Evolutionary conservation across 2,329 filamentous ascomycete species (phyloP).

Genomic region (Penicillium sp.): DNA sequence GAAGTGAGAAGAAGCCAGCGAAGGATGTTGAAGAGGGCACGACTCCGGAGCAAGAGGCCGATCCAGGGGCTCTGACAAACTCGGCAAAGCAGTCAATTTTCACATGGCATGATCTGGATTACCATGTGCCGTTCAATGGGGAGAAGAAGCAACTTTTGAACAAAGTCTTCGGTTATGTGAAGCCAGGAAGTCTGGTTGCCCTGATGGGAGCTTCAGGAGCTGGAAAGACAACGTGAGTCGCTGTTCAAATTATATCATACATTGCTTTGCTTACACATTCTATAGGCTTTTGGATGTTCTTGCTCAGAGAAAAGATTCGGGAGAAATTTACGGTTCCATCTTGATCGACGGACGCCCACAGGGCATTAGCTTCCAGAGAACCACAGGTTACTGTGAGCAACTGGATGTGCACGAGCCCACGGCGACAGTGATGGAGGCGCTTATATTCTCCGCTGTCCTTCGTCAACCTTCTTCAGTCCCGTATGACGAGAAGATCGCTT

Average conservation of each 20-base stretch:
- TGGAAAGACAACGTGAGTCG: slow-evolving; percentile 45
- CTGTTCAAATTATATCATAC: background rate
- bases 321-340: slow-evolving; percentile 44
- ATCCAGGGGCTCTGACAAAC: slow-evolving; percentile 34
- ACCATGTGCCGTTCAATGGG: slow-evolving; percentile 55
- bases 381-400: slow-evolving; percentile 59
- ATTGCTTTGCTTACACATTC: background rate
- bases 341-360: slow-evolving; percentile 46
- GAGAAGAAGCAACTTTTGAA: slow-evolving; percentile 54
- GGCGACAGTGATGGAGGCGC: slow-evolving; percentile 64
- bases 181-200: slow-evolving; percentile 73
- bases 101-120: slow-evolving; percentile 82
- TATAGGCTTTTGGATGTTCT: slow-evolving; percentile 45
- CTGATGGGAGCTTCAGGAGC: slow-evolving; percentile 84
- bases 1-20: slow-evolving; percentile 25
- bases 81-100: slow-evolving; percentile 69
- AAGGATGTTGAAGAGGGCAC: background rate
- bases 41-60: background rate
- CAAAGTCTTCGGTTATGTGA: slow-evolving; percentile 69
- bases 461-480: slow-evolving; percentile 59
- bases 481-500: slow-evolving; percentile 61
- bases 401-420: slow-evolving; percentile 66
- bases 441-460: slow-evolving; percentile 64
- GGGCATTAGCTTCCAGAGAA: slow-evolving; percentile 51
- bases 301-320: slow-evolving; percentile 47